Base-by-base conservation (phyloP, 768 basidiomycete species). In the Suillus plorans region DNA sequence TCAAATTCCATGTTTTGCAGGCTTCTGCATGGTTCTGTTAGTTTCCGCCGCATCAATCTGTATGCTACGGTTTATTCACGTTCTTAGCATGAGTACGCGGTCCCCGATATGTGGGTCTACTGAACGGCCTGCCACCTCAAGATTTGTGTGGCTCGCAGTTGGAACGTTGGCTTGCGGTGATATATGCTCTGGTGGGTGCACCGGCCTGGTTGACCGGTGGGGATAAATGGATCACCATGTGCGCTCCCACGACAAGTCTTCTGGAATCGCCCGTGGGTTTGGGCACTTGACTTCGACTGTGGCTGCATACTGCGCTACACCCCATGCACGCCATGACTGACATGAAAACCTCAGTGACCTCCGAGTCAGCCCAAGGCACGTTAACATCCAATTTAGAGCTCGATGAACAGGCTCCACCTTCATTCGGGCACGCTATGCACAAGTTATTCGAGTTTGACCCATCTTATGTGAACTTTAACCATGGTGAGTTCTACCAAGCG, bases 391-490 rank as follows among this genome's bases (percentile, higher is more conserved):
- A 64, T 55, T 47, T 52, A 31, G 64, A 73, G 16, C 62, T 75
- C 7, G 74, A 71, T 66, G 68, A 70, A 44, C 64, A 61, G 28
- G 20, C 62, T 0, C 80, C 80, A 0, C 82, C 85, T 16, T 63
- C 75, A 1, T 89, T 91, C 57, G 90, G 90, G 0, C 86, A 85
- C 69, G 77, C 74, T 6, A 72, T 85, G 68, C 83, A 80, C 62
- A 37, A 60, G 45, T 31, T 63, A n/a, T 62, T 62, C n/a, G 22
- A 42, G 16, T 13, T 37, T 12, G 69, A 42, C 31, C 28, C 86
- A 5, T 78, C 80, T 47, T 90, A 89, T 64, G 71, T 87, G 58
- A 88, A 90, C 68, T 75, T 91, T 56, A 90, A 91, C 70, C 80
- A 86, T 60, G 89, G 90, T 88, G 60, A 37, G 79, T 49, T 20